Evolutionary conservation across 176 grass and related monocot species (phyloP), one percentile per base, ranked within the genome.

Genomic region (Phyllostachys edulis): DNA sequence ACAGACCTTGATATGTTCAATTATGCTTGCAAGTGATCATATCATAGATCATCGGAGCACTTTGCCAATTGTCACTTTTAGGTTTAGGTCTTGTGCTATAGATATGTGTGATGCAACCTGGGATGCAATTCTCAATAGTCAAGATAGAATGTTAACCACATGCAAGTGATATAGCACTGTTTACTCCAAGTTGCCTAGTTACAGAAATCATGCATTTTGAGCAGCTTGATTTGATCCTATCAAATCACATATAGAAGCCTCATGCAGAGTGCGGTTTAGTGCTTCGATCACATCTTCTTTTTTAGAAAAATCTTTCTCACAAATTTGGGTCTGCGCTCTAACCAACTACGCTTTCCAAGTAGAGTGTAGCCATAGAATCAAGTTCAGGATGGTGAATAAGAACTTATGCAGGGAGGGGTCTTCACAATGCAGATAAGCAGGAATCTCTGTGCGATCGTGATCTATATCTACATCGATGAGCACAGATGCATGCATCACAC

Each of bases 361-460:
- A 34, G 1, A 34, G 32, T 34, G 32, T 34, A 34, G 32, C 32
- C 32, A 34, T 34, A 36, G 16, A 82, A 54, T 64, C 49, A 55
- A 67, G 27, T 49, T 67, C 34, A 26, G 15, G n/a, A 82, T 29
- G 17, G n/a, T 16, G 40, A 75, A 65, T 21, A 18, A 40, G 61
- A 56, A 56, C 36, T 79, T 76, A 70, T 26, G 16, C 40, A 9
- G 16, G 12, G 73, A 69, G 37, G 11, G 51, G 62, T 78, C 46
- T 44, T 59, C 17, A 59, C 26, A 2, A 5, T 3, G 56, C 5
- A 56, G 79, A 83, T 86, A 67, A 67, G 84, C 21, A 61, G 15
- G 88, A 90, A 86, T 80, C n/a, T 39, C 23, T 56, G 41, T 56
- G 42, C 44, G 37, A 64, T 76, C 20, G 20, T 57, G 74, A 71